phyloP scores from a whole-genome alignment of 352 stramenopile genomes.

The Globisporangium ultimum region DNA sequence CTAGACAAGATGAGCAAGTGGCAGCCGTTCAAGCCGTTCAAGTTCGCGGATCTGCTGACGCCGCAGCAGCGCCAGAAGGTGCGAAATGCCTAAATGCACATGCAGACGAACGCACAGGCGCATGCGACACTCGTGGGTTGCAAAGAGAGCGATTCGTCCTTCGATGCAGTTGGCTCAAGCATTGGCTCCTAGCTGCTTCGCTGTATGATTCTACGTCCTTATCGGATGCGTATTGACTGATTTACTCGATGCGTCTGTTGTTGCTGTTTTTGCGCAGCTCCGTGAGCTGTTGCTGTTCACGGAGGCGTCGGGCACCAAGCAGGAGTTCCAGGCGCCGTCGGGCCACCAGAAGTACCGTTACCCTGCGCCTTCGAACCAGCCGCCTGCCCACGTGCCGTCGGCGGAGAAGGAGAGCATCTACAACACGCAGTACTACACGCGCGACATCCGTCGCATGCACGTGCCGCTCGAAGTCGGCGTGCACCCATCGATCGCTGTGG shows the following conservation, averaged over 20 bases:
- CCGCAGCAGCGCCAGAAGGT: conserved; percentile 68
- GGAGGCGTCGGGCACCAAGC: conserved; percentile 69
- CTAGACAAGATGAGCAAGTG: conserved; percentile 61
- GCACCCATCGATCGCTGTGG: conserved; percentile 64
- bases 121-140: neutral
- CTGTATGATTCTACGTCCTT: neutral
- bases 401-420: conserved; percentile 76
- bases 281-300: conserved; percentile 81
- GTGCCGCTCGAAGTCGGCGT: conserved; percentile 62
- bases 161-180: too few species aligned
- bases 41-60: conserved; percentile 70
- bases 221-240: neutral
- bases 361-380: conserved; percentile 69
- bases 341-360: conserved; percentile 71
- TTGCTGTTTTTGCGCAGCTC: conserved; percentile 31
- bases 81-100: conserved; percentile 1
- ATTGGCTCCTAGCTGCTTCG: too few species aligned
- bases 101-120: neutral
- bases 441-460: conserved; percentile 74
- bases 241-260: neutral
- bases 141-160: neutral
- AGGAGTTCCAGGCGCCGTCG: conserved; percentile 67
- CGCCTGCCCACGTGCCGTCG: conserved; percentile 67
- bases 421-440: conserved; percentile 89
- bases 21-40: conserved; percentile 82